Conservation (phyloP, 768 basidiomycete species). For the Pseudohyphozyma bogoriensis region DNA sequence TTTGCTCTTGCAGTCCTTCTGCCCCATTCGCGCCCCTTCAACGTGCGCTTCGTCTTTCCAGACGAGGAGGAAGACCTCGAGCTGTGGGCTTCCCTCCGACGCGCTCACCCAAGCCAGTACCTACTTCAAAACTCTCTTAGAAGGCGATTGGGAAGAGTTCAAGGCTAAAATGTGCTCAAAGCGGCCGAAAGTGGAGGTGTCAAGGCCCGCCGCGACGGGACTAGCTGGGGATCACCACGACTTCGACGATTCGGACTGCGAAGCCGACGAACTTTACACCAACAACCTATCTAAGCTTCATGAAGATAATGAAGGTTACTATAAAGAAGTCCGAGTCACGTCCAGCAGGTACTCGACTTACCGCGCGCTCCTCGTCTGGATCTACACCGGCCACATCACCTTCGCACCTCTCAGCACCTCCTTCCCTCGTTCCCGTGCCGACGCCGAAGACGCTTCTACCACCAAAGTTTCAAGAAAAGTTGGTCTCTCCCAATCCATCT, state of each 20-base stretch:
- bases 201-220: neutral
- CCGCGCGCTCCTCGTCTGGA: neutral
- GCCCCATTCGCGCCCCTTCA: neutral
- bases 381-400: neutral
- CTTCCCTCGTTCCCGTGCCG: neutral
- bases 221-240: neutral
- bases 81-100: neutral
- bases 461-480: neutral
- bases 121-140: neutral
- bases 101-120: neutral
- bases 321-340: neutral
- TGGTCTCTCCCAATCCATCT: no score
- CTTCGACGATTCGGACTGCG: conserved; percentile 6
- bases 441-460: neutral
- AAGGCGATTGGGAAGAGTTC: neutral
- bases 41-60: neutral
- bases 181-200: neutral
- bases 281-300: neutral
- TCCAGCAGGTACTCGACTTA: conserved; percentile 5
- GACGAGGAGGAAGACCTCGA: neutral
- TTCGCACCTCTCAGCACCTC: conserved; percentile 3
- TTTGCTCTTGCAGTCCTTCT: neutral
- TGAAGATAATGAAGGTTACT: neutral
- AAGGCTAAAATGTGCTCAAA: no score
- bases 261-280: neutral